Evolutionary conservation across 106 monocot species (phyloP).

Genomic region (Dendrobium huoshanense): DNA sequence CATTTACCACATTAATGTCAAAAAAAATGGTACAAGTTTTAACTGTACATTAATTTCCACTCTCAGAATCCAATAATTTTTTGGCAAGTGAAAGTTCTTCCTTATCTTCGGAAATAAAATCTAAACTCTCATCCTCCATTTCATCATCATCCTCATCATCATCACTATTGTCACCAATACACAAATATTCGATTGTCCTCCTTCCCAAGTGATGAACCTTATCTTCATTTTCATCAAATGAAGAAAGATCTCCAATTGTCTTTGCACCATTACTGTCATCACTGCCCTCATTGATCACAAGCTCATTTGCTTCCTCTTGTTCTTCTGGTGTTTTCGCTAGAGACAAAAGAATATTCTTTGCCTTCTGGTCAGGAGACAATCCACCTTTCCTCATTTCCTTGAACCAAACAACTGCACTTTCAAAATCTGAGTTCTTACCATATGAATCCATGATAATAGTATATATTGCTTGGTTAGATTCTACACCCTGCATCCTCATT

Average conservation of each 20-base stretch:
- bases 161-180: conserved; percentile 20
- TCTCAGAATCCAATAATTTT: conserved; percentile 10
- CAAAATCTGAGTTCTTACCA: conserved; percentile 86
- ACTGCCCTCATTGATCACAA: conserved; percentile 37
- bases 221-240: background rate
- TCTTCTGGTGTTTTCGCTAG: conserved; percentile 73
- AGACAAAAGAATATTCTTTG: conserved; percentile 78
- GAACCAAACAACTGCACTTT: conserved; percentile 72
- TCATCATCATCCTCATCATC: conserved; percentile 29
- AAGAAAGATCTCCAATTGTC: background rate
- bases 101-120: conserved; percentile 28
- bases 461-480: conserved; percentile 80
- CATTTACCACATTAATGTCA: background rate
- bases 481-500: conserved; percentile 70
- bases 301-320: conserved; percentile 54
- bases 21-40: background rate
- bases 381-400: conserved; percentile 75
- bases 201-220: background rate
- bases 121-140: conserved; percentile 21
- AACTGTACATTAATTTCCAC: background rate
- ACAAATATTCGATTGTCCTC: conserved; percentile 2
- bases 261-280: background rate
- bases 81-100: conserved; percentile 22
- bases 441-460: conserved; percentile 93
- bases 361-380: conserved; percentile 81